Evolutionary conservation across 2,329 filamentous ascomycete genomes (phyloP), one percentile per base, ranked within the genome.

Genomic region (Cryphonectria japonica): DNA sequence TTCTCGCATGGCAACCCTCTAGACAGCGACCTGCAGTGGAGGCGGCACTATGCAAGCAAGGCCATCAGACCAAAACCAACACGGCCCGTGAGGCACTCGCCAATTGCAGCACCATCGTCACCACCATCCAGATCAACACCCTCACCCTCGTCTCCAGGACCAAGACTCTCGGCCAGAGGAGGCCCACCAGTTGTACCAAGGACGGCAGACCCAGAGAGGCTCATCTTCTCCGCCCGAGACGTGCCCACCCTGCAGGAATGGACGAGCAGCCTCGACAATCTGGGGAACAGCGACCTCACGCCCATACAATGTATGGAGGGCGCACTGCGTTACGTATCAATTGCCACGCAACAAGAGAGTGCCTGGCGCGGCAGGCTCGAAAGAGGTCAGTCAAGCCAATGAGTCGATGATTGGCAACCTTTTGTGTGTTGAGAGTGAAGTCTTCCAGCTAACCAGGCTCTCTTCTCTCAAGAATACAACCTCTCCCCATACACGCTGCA

Each of bases 401-500:
- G 22, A 26, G n/a, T 26, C 26, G 3, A 26, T 13, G 11, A 1
- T 6, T 34, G 1, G 34, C 34, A 34, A 34, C 34, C 6, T 34
- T 34, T 34, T 34, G 34, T 34, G 34, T 26, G 26, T 26, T 26
- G 26, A 26, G 26, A 26, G 26, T 26, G 26, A 26, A 26, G 26
- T 26, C 26, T 26, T 26, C 26, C 41, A 66, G 61, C 46, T 62
- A 32, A 67, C 41, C 64, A 22, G 2, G 8, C 39, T 7, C 7
- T 50, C 46, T 9, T 6, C 19, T 1, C 67, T 19, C 29, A 62
- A 78, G 77, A 77, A 13, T 67, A 75, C 63, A 68, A 67, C 50
- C 73, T 78, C 22, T 74, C 78, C 7, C 71, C 71, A 43, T 76
- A 77, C 63, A 75, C 77, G 14, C 77, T 84, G 1, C 79, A 84